Conservation (phyloP, 2,329 filamentous ascomycete species). For the Xylaria sp. region DNA sequence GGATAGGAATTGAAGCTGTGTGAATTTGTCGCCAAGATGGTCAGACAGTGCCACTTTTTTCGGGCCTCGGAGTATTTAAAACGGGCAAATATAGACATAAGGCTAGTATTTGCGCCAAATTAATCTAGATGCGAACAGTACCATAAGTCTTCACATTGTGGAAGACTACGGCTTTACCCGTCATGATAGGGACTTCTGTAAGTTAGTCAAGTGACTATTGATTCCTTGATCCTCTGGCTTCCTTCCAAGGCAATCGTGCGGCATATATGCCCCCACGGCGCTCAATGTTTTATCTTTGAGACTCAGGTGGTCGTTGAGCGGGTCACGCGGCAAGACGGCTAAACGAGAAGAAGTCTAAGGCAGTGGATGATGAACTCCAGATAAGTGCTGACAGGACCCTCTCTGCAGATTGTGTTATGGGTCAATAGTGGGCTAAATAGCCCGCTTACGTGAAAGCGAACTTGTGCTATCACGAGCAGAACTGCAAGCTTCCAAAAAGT, state of each 20-base stretch:
- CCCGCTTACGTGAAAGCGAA: background rate
- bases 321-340: background rate
- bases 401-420: background rate
- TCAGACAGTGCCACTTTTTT: background rate
- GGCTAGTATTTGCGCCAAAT: background rate
- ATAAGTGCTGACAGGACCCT: background rate
- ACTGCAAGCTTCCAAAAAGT: background rate
- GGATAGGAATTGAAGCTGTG: background rate
- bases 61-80: background rate
- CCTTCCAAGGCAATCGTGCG: slow-evolving; percentile 9
- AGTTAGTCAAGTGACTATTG: slow-evolving; percentile 8
- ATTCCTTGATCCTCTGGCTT: background rate
- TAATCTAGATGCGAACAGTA: slow-evolving; percentile 1
- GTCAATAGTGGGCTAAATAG: slow-evolving; percentile 1
- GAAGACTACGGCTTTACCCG: slow-evolving; percentile 2
- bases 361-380: background rate
- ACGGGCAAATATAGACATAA: background rate
- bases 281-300: background rate
- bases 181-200: background rate
- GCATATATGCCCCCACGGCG: background rate
- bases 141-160: background rate
- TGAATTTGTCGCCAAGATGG: background rate
- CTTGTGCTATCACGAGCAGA: background rate
- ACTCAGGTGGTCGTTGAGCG: background rate
- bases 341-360: background rate